Conservation (phyloP, 768 basidiomycete species). For the Xanthoconium stramineum region DNA sequence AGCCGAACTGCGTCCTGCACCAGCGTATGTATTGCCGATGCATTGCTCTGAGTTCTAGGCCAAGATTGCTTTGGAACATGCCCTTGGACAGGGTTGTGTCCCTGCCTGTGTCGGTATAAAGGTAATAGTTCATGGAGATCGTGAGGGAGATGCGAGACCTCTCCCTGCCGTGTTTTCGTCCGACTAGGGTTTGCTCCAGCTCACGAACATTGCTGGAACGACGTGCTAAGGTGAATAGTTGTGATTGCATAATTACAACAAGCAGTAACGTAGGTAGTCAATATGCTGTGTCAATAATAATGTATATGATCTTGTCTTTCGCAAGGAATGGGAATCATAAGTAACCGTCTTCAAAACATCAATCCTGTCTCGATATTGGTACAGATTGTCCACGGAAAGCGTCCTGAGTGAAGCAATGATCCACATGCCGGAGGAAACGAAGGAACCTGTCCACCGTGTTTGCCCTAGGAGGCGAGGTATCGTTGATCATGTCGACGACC, state of each 20-base stretch:
- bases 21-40: conserved; percentile 75
- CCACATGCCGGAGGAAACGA: conserved; percentile 45
- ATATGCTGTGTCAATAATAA: background rate
- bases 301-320: background rate
- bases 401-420: conserved; percentile 37
- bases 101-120: conserved; percentile 74
- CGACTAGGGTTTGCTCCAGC: background rate
- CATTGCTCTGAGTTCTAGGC: conserved; percentile 82
- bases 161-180: conserved; percentile 16
- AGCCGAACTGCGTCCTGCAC: conserved; percentile 53
- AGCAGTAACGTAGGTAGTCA: background rate
- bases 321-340: background rate
- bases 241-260: background rate
- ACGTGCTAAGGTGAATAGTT: background rate
- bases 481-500: conserved; percentile 50
- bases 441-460: conserved; percentile 50
- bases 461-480: conserved; percentile 39
- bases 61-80: conserved; percentile 66
- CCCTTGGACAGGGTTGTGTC: conserved; percentile 72
- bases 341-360: background rate
- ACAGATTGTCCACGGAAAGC: conserved; percentile 12
- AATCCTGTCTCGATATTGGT: background rate
- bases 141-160: conserved; percentile 36
- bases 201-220: background rate
- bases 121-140: conserved; percentile 53